A percentile compares a stretch with the other conserved stretches of the same genome.
Conservation (phyloP, 208 protist genomes). For the Leishmania gerbilli region DNA sequence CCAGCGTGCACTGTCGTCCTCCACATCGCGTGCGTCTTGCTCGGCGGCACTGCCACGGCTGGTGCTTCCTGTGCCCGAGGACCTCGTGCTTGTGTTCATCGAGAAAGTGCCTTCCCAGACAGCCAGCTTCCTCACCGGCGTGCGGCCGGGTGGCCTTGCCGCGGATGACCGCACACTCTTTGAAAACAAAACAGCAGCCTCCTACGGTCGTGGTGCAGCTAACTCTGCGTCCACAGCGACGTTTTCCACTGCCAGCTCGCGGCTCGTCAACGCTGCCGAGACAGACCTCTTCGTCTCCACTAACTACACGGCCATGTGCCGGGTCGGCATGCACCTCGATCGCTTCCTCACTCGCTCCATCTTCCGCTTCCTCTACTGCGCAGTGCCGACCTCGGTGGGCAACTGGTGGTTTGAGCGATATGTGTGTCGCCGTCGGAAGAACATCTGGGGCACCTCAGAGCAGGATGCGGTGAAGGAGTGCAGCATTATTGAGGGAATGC, state of each 20-base stretch:
- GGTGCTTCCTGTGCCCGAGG: conserved; percentile 29
- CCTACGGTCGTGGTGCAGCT: background rate
- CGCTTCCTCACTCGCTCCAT: conserved; percentile 43
- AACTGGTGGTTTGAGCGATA: conserved; percentile 59
- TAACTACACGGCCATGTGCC: conserved; percentile 73
- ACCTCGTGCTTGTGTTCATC: conserved; percentile 65
- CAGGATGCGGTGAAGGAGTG: conserved; percentile 60
- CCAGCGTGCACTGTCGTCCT: background rate
- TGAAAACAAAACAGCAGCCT: background rate
- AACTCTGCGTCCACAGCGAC: background rate
- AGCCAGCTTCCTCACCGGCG: conserved; percentile 39
- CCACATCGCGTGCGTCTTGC: background rate
- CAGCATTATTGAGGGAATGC: conserved; percentile 69
- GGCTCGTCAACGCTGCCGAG: conserved; percentile 30
- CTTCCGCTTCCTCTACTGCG: conserved; percentile 47
- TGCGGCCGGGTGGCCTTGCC: conserved; percentile 16
- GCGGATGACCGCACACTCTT: conserved; percentile 29
- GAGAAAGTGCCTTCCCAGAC: conserved; percentile 72
- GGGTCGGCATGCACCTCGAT: conserved; percentile 84
- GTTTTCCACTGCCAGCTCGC: conserved; percentile 2
- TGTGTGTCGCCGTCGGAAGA: conserved; percentile 43
- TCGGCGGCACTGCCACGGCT: background rate
- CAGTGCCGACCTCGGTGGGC: conserved; percentile 49
- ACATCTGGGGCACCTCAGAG: conserved; percentile 81
- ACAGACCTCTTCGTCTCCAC: conserved; percentile 73